Conservation (phyloP, 306 rosid genomes). For the Carpinus fangiana region DNA sequence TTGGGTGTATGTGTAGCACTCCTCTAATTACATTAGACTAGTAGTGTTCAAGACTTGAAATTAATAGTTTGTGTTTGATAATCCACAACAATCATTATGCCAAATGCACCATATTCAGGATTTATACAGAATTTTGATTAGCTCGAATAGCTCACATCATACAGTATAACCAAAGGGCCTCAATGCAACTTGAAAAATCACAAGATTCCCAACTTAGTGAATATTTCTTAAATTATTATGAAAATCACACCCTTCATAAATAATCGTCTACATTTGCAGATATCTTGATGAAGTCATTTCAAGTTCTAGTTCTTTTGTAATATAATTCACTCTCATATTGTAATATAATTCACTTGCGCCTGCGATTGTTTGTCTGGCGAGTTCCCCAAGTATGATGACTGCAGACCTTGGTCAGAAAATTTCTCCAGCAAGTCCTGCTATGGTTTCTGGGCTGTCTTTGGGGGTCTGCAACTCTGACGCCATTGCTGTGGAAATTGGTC, state of each 20-base stretch:
- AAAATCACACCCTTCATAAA: slow-evolving; percentile 1
- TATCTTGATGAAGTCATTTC: not conserved
- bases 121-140: not conserved
- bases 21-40: not conserved
- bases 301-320: not conserved
- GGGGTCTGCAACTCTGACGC: too few relatives aligned
- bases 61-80: not conserved
- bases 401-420: too few relatives aligned
- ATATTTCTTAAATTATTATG: not conserved
- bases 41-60: not conserved
- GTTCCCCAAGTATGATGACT: too few relatives aligned
- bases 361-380: too few relatives aligned
- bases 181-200: not conserved
- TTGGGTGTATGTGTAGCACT: too few relatives aligned
- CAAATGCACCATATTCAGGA: not conserved
- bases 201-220: not conserved
- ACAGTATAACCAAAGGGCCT: not conserved
- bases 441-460: too few relatives aligned
- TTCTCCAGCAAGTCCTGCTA: too few relatives aligned
- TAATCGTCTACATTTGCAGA: not conserved
- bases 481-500: too few relatives aligned
- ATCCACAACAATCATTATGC: not conserved
- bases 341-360: not conserved
- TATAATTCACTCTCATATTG: not conserved
- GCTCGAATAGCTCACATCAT: not conserved